These are phyloP conservation scores for Schizosaccharomyces pombe DNA, from an alignment of 805 yeast species.

Conservation along the genomic window DNA sequence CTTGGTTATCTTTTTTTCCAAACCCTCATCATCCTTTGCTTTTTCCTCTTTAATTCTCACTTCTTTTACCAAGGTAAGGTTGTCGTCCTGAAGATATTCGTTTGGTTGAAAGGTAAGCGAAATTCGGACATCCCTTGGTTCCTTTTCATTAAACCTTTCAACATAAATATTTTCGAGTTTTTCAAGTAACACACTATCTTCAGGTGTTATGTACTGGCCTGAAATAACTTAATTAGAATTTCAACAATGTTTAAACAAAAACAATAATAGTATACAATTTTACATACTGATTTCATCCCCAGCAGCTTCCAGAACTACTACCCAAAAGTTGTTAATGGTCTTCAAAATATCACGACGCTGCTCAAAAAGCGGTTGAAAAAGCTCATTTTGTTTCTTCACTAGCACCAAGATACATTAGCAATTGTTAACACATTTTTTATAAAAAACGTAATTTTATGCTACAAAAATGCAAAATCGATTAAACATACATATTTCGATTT, in stretches of 20 bases:
- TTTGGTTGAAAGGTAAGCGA: conserved; percentile 33
- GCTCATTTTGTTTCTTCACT: conserved; percentile 2
- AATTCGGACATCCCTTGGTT: conserved; percentile 35
- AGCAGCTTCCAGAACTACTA: conserved; percentile 57
- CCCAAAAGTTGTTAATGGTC: conserved; percentile 63
- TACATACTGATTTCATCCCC: conserved; percentile 27
- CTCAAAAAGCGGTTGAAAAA: conserved; percentile 25
- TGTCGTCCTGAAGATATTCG: conserved; percentile 29
- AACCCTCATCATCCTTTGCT: background rate
- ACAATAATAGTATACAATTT: background rate
- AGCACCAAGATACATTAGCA: background rate
- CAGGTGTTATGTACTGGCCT: conserved; percentile 6
- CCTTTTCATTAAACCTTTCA: conserved; percentile 17
- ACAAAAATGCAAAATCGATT: too few relatives aligned
- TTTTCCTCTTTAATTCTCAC: background rate
- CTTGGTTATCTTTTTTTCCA: background rate
- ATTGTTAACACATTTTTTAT: background rate
- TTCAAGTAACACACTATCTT: background rate
- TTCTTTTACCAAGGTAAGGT: background rate
- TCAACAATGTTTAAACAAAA: background rate
- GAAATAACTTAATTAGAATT: too few relatives aligned
- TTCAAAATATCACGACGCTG: conserved; percentile 30
- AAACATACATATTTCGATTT: conserved; percentile 12
- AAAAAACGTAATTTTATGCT: too few relatives aligned
- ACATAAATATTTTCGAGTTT: conserved; percentile 42